A percentile compares a stretch with the other conserved stretches of the same genome.
These are phyloP conservation scores for Tylopilus plumbeoviolaceoides DNA, from an alignment of 768 basidiomycete species.

Conservation along the genomic window DNA sequence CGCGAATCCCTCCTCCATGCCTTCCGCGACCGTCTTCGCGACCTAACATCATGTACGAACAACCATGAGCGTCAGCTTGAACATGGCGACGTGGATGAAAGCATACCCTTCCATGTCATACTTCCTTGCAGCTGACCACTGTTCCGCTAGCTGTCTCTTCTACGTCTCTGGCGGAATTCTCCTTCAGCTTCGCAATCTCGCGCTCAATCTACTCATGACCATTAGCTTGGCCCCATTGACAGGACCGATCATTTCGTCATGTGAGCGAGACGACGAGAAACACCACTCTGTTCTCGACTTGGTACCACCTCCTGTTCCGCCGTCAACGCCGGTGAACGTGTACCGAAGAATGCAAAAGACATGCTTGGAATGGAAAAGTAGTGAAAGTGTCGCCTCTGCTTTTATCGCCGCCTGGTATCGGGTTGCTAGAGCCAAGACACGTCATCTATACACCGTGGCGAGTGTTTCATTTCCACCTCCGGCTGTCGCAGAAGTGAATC, in stretches of 20 bases:
- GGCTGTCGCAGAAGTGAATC: not conserved
- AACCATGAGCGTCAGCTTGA: not conserved
- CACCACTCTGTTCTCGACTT: slow-evolving; percentile 14
- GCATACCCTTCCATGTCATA: slow-evolving; percentile 8
- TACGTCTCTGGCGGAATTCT: slow-evolving; percentile 22
- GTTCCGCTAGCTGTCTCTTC: slow-evolving; percentile 18
- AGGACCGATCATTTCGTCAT: too few relatives aligned
- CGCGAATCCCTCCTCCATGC: not conserved
- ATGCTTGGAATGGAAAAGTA: slow-evolving; percentile 2
- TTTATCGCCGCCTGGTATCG: slow-evolving; percentile 1
- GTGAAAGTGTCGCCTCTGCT: not conserved
- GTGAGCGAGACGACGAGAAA: not conserved
- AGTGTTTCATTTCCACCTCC: not conserved
- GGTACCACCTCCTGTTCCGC: not conserved
- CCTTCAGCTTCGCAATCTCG: slow-evolving; percentile 18
- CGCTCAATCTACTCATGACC: slow-evolving; percentile 17
- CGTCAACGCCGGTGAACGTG: not conserved
- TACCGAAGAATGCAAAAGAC: not conserved
- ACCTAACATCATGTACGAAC: not conserved
- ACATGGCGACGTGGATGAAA: too few relatives aligned
- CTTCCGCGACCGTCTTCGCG: not conserved
- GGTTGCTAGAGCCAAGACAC: not conserved
- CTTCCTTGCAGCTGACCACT: slow-evolving; percentile 8
- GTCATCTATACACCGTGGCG: not conserved
- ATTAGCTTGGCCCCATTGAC: not conserved